Evolutionary conservation across 2,329 filamentous ascomycete genomes (phyloP), one percentile per base, ranked within the genome.

Genomic region (Chlorencoelia australis): DNA sequence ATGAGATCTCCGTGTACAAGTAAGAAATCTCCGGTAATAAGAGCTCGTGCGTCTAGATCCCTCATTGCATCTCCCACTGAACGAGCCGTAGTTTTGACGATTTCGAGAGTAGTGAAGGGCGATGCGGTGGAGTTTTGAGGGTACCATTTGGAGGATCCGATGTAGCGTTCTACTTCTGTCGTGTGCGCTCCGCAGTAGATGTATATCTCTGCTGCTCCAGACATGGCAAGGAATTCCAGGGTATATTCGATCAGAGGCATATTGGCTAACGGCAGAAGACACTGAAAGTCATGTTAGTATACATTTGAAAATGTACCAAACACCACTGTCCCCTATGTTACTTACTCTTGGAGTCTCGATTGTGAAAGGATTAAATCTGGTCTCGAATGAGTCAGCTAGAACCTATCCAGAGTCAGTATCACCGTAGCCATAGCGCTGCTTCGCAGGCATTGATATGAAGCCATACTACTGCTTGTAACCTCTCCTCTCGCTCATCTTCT

Each of bases 201-300:
- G 58, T 83, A 94, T 36, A 96, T 82, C 47, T 95, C 85, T 50
- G 91, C 79, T n/a, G 96, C 87, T 40, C 88, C 87, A 40, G 91
- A 87, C 71, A 89, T 89, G 46, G 87, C 87, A 1, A 98, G 77
- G 54, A 94, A 96, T 56, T 96, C 88, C 53, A 96, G 78, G 4
- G 89, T 96, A 59, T 98, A 96, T 61, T 98, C 91, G 63, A 98
- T 94, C 45, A 98, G 69, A 22, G 91, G 89, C 2, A 81, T 88
- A 59, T 96, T 96, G 42, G 86, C 91, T 42, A 98, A 71, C 8
- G 89, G 87, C 5, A 98, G 70, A 20, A 98, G 79, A 66, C 91
- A 96, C 84, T 93, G 53, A 40, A 10, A n/a, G 28, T 42, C 38
- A 45, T 40, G 24, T 6, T 19, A n/a, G 2, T 7, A 34, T 14